Conservation (phyloP, 176 grass and related monocot genomes). For the Oryza australiensis region DNA sequence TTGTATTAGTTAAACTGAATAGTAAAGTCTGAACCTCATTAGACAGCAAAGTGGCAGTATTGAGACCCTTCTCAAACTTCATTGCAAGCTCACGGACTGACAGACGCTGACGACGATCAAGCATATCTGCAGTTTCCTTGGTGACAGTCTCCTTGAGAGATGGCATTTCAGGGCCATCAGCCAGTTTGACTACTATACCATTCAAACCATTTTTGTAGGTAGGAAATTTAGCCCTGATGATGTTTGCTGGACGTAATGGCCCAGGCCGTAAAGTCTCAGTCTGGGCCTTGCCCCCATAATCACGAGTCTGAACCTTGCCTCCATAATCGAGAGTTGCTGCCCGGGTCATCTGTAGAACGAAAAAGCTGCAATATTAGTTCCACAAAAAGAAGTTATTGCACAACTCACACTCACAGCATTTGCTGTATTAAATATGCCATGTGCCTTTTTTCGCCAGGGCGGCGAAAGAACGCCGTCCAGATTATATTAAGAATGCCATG, state of each 20-base stretch:
- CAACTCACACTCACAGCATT: constrained; percentile 25
- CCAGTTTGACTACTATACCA: constrained; percentile 61
- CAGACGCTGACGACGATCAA: constrained; percentile 59
- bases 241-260: constrained; percentile 53
- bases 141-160: constrained; percentile 67
- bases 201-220: constrained; percentile 68
- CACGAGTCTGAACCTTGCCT: constrained; percentile 28
- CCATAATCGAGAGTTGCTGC: constrained; percentile 56
- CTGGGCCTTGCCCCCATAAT: constrained; percentile 37
- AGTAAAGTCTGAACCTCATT: constrained; percentile 59
- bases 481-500: background rate
- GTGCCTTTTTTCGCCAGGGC: too few relatives aligned
- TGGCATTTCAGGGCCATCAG: constrained; percentile 45
- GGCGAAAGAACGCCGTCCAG: too few relatives aligned
- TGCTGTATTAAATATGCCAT: background rate
- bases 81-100: constrained; percentile 83
- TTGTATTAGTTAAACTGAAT: constrained; percentile 2
- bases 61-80: constrained; percentile 93
- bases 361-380: constrained; percentile 10
- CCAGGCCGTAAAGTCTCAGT: constrained; percentile 43
- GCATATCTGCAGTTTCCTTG: constrained; percentile 68
- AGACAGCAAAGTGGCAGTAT: constrained; percentile 67
- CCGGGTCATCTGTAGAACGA: constrained; percentile 48
- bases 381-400: constrained; percentile 16
- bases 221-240: constrained; percentile 61